Evolutionary conservation across 1,284 basidiomycete genomes (phyloP).

Genomic region (Malassezia nana): DNA sequence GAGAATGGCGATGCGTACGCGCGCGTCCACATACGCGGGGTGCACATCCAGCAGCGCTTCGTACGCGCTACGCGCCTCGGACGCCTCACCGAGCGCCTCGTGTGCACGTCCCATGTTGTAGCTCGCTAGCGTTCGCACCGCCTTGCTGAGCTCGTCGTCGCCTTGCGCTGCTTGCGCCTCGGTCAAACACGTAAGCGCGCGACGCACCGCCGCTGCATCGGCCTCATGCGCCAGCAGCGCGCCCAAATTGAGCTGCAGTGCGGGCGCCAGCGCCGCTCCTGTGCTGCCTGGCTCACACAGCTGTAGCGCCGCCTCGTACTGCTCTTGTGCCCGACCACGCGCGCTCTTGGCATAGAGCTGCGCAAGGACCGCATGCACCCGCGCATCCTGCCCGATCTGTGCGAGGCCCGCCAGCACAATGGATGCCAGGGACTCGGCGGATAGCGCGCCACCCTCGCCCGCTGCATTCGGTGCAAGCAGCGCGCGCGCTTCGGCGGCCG

Average conservation of each 20-base stretch:
- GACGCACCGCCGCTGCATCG: conserved; percentile 18
- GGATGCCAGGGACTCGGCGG: conserved; percentile 25
- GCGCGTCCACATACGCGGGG: conserved; percentile 46
- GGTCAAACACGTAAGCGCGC: conserved; percentile 25
- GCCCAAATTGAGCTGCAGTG: conserved; percentile 30
- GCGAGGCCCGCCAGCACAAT: conserved; percentile 4
- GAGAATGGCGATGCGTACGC: conserved; percentile 41
- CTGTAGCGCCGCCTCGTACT: conserved; percentile 25
- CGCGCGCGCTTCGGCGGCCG: conserved; percentile 27
- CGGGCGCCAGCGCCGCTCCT: conserved; percentile 18
- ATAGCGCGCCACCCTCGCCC: conserved; percentile 18
- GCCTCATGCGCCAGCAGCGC: conserved; percentile 26
- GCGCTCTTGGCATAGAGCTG: conserved; percentile 8
- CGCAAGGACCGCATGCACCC: conserved; percentile 11
- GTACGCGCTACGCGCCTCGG: conserved; percentile 38
- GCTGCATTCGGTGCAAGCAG: conserved; percentile 19
- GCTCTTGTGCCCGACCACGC: conserved; percentile 20
- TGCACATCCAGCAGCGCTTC: conserved; percentile 34
- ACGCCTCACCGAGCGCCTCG: conserved; percentile 26
- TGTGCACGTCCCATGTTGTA: conserved; percentile 44
- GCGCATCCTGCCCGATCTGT: conserved; percentile 7
- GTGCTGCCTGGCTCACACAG: conserved; percentile 16
- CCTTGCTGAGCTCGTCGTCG: conserved; percentile 10
- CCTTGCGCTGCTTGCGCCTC: conserved; percentile 18
- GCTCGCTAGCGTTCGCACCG: conserved; percentile 34